phyloP scores from a whole-genome alignment of 805 yeast species.

The Candida methanosorbosa region DNA sequence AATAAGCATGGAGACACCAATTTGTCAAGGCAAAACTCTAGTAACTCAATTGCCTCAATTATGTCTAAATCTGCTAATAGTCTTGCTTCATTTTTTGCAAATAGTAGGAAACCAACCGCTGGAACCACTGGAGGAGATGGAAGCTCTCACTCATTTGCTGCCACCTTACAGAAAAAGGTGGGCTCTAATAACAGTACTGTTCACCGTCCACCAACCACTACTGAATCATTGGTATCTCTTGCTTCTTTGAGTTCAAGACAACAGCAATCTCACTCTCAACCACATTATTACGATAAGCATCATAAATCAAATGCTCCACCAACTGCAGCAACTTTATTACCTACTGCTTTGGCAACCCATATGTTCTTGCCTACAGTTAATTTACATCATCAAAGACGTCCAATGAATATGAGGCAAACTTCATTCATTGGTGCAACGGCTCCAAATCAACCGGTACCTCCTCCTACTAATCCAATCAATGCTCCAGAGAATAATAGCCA shows the following conservation, averaged over 20 bases:
- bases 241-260: neutral
- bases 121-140: neutral
- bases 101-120: conserved; percentile 23
- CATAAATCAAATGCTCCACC: conserved; percentile 54
- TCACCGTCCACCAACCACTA: neutral
- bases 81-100: conserved; percentile 30
- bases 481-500: neutral
- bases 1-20: neutral
- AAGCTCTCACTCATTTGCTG: neutral
- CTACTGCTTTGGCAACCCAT: conserved; percentile 54
- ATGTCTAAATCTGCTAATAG: conserved; percentile 32
- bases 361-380: conserved; percentile 46
- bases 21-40: neutral
- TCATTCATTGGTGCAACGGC: conserved; percentile 1
- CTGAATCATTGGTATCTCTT: too few relatives aligned
- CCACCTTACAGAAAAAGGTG: neutral
- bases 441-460: neutral
- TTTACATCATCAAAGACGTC: conserved; percentile 21
- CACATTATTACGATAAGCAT: conserved; percentile 18
- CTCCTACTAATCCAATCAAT: neutral
- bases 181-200: neutral
- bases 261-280: conserved; percentile 1
- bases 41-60: conserved; percentile 19
- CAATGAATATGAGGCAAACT: conserved; percentile 8
- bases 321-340: conserved; percentile 46